Base-by-base conservation (phyloP, 352 stramenopile genomes). In the Phytopythium kandeliae region DNA sequence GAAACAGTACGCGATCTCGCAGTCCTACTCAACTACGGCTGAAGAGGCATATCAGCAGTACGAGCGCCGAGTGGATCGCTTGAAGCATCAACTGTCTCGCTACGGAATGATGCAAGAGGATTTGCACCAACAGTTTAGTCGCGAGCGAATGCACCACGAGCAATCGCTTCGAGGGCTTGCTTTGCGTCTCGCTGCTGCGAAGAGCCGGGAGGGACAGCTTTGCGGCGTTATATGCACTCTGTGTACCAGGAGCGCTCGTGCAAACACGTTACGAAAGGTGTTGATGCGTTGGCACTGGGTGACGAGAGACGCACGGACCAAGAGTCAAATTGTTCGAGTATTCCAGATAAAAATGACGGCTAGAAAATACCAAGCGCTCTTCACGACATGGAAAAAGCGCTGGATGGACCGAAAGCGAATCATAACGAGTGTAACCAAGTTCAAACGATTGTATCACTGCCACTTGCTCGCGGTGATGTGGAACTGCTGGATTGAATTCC, bases 401-500 rank as follows among this genome's bases (percentile, higher is more conserved):
- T 19, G 33, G 16, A 45, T 28, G 40, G 28, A 3, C 4, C 51
- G 53, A 47, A 65, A 50, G 19, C 43, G 40, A 13, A 19, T 71
- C 3, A 38, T 26, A 15, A 8, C 21, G 16, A 54, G 63, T 22
- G 51, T 59, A 13, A 45, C 24, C 6, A 52, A 25, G 7, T 13
- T 63, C 17, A 38, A 54, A 12, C 55, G 41, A 0, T 57, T 41
- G 42, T 55, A 62, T 43, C 45, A 38, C 5, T 4, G 17, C 25
- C 57, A 64, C 45, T 54, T 41, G 43, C 25, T 57, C 12, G 30
- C 48, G 15, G 48, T 60, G 21, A 65, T 46, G 15, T 72, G 72
- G 25, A 4, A 45, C 2, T 36, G 48, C 10, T 78, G 65, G 63
- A 47, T 63, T 9, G 37, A 45, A 28, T 24, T 48, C 26, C 55